These are phyloP conservation scores for Diaporthe caulivora DNA, from an alignment of 2,329 filamentous ascomycete genomes.

Conservation along the genomic window DNA sequence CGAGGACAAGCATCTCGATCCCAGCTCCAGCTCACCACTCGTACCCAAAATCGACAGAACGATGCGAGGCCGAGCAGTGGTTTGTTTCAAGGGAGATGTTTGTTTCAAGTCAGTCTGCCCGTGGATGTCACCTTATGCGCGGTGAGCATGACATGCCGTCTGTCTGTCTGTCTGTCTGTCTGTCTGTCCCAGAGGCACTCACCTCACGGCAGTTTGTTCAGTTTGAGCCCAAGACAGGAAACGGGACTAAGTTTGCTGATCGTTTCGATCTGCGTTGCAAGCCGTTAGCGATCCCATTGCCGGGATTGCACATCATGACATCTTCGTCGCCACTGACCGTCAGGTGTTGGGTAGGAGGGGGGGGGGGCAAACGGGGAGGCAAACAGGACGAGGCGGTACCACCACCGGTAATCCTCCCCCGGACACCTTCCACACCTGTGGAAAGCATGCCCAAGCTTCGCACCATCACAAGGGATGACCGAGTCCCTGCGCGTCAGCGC, in stretches of 20 bases:
- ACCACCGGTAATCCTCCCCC: background rate
- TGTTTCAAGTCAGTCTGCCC: constrained; percentile 26
- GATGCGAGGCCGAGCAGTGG: constrained; percentile 20
- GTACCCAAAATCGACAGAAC: constrained; percentile 9
- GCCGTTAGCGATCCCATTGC: constrained; percentile 1
- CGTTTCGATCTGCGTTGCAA: constrained; percentile 28
- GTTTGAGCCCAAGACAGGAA: background rate
- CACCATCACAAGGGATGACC: constrained; percentile 3
- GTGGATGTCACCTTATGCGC: constrained; percentile 10
- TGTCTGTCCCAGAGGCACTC: background rate
- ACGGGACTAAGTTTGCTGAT: constrained; percentile 13
- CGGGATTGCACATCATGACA: constrained; percentile 8
- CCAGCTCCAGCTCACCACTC: background rate
- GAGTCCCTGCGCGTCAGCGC: constrained; percentile 14
- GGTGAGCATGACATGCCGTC: background rate
- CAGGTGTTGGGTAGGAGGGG: background rate
- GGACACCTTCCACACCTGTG: background rate
- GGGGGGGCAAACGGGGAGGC: background rate
- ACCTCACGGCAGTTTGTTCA: constrained; percentile 18
- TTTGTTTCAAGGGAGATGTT: constrained; percentile 36
- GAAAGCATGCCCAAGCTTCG: constrained; percentile 21
- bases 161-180: too few species aligned
- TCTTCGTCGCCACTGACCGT: background rate
- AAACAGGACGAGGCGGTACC: background rate
- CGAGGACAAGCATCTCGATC: constrained; percentile 16